Evolutionary conservation across 352 stramenopile genomes (phyloP).

Genomic region (Phytophthora pseudosyringae): DNA sequence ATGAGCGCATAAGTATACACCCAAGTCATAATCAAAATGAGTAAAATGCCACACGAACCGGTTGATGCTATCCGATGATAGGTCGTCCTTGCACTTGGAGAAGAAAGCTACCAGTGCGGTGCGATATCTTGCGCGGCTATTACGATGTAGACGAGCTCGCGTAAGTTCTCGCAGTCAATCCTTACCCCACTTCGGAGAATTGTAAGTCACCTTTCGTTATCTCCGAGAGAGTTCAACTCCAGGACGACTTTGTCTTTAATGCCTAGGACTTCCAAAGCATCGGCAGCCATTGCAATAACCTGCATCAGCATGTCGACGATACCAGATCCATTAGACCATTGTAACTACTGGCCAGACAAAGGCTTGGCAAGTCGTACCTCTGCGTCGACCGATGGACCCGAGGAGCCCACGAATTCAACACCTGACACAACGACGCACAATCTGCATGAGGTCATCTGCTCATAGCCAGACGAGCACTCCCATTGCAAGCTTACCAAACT

Average conservation of each 20-base stretch:
- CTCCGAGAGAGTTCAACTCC: conserved; percentile 86
- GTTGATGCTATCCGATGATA: conserved; percentile 80
- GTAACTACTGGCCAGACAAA: neutral
- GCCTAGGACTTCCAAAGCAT: conserved; percentile 59
- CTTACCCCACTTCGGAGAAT: neutral
- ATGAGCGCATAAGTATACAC: conserved; percentile 5
- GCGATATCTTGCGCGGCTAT: conserved; percentile 74
- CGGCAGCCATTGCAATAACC: conserved; percentile 82
- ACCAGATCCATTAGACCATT: conserved; percentile 1
- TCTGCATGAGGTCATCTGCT: conserved; percentile 3
- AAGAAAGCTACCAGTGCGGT: conserved; percentile 73
- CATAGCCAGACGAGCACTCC: neutral
- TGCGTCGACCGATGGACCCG: conserved; percentile 75
- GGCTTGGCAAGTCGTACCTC: conserved; percentile 47
- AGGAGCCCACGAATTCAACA: conserved; percentile 85
- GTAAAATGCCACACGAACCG: conserved; percentile 43
- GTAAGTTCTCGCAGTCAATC: conserved; percentile 4
- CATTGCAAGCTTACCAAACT: conserved; percentile 65
- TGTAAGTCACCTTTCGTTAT: conserved; percentile 66
- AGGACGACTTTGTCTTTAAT: conserved; percentile 69
- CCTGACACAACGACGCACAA: conserved; percentile 33
- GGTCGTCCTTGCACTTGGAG: conserved; percentile 56
- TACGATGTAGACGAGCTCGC: neutral
- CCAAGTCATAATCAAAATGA: neutral
- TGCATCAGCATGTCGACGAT: conserved; percentile 14